Evolutionary conservation across 306 rosid genomes (phyloP).

Genomic region (Dicorynia guianensis): DNA sequence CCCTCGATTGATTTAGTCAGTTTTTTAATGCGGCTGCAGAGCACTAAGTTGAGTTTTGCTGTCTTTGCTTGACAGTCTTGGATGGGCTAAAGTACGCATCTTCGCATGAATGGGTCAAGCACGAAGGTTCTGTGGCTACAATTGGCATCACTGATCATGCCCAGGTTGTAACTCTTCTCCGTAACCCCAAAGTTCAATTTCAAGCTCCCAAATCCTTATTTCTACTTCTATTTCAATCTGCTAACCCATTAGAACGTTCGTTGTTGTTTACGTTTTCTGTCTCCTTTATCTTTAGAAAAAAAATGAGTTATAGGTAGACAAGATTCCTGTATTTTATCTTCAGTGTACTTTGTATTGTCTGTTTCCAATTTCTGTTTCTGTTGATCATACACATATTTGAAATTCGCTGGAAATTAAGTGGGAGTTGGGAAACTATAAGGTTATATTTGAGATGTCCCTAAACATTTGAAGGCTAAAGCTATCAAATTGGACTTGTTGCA

Average conservation of each 20-base stretch:
- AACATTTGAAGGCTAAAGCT: background rate
- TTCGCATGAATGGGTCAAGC: constrained; percentile 99
- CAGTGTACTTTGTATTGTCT: no score
- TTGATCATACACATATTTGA: no score
- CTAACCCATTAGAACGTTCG: background rate
- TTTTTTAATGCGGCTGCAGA: background rate
- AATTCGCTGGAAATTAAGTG: no score
- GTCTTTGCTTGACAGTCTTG: constrained; percentile 61
- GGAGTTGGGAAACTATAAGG: no score
- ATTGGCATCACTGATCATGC: constrained; percentile 94
- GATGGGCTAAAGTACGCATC: constrained; percentile 93
- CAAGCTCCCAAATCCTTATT: background rate
- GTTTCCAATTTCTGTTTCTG: no score
- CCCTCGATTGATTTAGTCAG: background rate
- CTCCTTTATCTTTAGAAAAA: no score
- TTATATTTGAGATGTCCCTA: background rate
- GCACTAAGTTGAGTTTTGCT: background rate
- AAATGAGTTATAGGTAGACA: no score
- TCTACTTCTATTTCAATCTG: background rate
- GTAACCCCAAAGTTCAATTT: background rate
- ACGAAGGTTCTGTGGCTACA: constrained; percentile 88
- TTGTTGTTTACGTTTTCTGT: no score
- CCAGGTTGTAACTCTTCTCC: constrained; percentile 59
- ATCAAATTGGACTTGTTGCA: constrained; percentile 33
- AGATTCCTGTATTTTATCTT: no score